phyloP scores from a whole-genome alignment of 1,284 basidiomycete genomes.

The Jaminaea rosea region DNA sequence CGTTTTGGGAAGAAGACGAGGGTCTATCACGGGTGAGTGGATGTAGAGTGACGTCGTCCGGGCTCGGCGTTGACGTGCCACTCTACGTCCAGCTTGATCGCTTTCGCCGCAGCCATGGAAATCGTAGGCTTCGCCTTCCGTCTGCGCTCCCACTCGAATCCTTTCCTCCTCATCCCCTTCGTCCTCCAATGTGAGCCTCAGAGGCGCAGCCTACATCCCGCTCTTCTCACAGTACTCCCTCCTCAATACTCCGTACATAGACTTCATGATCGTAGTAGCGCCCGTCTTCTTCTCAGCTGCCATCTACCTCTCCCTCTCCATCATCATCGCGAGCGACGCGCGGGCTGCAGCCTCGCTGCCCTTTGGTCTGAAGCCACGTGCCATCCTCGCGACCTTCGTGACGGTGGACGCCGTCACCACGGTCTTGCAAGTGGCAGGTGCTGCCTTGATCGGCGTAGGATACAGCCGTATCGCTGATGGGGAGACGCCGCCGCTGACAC shows the following conservation, averaged over 20 bases:
- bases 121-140: constrained; percentile 19
- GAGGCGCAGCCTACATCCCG: neutral
- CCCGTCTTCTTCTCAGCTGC: constrained; percentile 49
- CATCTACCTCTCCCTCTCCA: constrained; percentile 45
- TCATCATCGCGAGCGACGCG: constrained; percentile 32
- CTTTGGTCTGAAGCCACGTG: constrained; percentile 32
- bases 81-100: no score
- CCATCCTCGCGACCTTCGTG: constrained; percentile 44
- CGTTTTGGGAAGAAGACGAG: no score
- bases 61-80: no score
- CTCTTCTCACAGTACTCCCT: neutral
- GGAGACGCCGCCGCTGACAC: constrained; percentile 28
- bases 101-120: constrained; percentile 14
- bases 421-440: constrained; percentile 48
- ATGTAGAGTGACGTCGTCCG: no score
- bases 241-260: neutral
- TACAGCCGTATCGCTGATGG: constrained; percentile 37
- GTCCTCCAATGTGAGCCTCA: constrained; percentile 20
- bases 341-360: constrained; percentile 12
- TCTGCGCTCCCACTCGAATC: constrained; percentile 12
- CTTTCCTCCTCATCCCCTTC: constrained; percentile 24
- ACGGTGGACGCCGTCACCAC: constrained; percentile 47
- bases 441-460: constrained; percentile 49
- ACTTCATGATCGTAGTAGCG: constrained; percentile 31
- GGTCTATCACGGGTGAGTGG: no score